A percentile compares a stretch with the other conserved stretches of the same genome.
Conservation (phyloP, 805 yeast genomes). For the Ogataea nakhonphanomensis region DNA sequence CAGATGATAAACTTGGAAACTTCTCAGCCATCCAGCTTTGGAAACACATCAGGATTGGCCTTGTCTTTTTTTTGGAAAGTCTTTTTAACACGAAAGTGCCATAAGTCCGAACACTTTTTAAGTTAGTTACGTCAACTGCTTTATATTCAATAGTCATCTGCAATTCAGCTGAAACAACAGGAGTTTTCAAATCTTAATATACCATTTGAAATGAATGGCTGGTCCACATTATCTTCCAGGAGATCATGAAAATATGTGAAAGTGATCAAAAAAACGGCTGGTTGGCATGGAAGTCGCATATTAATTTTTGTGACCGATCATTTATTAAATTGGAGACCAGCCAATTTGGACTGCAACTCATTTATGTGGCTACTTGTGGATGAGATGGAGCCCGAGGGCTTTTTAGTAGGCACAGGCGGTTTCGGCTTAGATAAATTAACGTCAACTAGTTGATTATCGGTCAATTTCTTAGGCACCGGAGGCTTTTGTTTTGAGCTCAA, state of each 20-base stretch:
- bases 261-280: no score
- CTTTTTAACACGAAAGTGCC: slow-evolving; percentile 19
- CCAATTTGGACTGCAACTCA: slow-evolving; percentile 30
- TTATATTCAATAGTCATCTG: no score
- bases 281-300: no score
- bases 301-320: slow-evolving; percentile 5
- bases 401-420: slow-evolving; percentile 17
- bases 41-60: slow-evolving; percentile 18
- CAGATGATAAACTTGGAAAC: background rate
- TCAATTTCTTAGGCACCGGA: slow-evolving; percentile 8
- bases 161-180: no score
- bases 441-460: background rate
- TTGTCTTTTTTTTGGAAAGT: slow-evolving; percentile 24
- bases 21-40: slow-evolving; percentile 19
- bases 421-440: slow-evolving; percentile 2
- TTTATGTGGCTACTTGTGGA: slow-evolving; percentile 22
- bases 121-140: background rate
- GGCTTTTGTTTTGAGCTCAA: slow-evolving; percentile 9
- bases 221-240: background rate
- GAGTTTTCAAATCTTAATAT: background rate
- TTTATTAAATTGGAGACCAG: slow-evolving; percentile 23
- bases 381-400: slow-evolving; percentile 8
- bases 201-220: background rate
- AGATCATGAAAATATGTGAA: background rate
- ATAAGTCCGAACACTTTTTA: slow-evolving; percentile 14